Evolutionary conservation across 108 stramenopile species (phyloP), one percentile per base, ranked within the genome.

Genomic region (Nitzschia sp.): DNA sequence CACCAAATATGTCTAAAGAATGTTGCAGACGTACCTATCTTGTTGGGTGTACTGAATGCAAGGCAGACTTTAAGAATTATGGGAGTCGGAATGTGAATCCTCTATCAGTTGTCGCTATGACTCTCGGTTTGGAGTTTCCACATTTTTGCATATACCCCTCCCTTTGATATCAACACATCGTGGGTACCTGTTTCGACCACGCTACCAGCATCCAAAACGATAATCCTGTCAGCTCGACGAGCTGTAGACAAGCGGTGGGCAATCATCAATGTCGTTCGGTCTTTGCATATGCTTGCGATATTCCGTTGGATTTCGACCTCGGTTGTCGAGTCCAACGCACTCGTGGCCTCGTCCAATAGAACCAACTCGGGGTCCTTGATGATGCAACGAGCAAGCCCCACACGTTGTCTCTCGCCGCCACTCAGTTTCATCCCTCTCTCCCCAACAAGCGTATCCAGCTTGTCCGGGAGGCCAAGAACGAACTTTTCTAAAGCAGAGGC

Each of bases 321-420:
- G 25, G 90, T 96, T 14, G 57, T 55, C 9, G 88, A 65, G 57
- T 96, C 95, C n/a, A 96, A 70, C 7, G 91, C 78, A 8, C 76
- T 76, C 7, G 95, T 96, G 6, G 94, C 89, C 70, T 96, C 95
- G 67, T 96, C 95, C 24, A 86, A 73, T 6, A 95, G 61, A 12
- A 92, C 58, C 29, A 90, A 55, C 57, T 83, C 52, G 58, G 76
- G 77, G 15, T 75, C n/a, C 84, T 70, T 58, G 79, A 81, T 70
- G 69, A 78, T 63, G 37, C 80, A 69, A 7, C 95, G 68, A 11
- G 95, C 95, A 59, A 92, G 55, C 11, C 86, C 90, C 8, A 94
- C 90, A 22, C 76, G 51, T 58, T 89, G 86, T 41, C 75, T 74
- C 44, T 88, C 83, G 2, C 83, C 84, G 14, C 85, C 85, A 50